phyloP scores from a whole-genome alignment of 1,139 yeast species.

The Nakaseomyces sp. region DNA sequence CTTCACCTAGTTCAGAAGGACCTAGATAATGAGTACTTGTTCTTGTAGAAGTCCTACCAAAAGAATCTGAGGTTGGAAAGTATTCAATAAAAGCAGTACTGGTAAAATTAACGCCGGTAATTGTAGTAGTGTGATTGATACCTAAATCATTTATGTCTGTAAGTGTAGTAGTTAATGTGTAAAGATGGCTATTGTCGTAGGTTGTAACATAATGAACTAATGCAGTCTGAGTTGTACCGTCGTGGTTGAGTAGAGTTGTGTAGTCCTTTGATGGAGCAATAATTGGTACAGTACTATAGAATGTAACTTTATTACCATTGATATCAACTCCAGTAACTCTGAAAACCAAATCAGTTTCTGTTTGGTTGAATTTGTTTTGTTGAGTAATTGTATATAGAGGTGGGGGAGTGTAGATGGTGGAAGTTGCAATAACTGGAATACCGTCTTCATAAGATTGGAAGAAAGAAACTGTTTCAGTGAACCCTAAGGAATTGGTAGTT shows the following conservation, averaged over 20 bases:
- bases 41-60: too few species aligned
- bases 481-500: background rate
- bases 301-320: background rate
- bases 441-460: background rate
- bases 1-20: too few species aligned
- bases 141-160: background rate
- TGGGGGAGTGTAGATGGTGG: slow-evolving; percentile 1
- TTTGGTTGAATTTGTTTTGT: background rate
- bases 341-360: slow-evolving; percentile 1
- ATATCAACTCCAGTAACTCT: slow-evolving; percentile 3
- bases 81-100: slow-evolving; percentile 1
- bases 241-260: background rate
- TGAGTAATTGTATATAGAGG: background rate
- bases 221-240: background rate
- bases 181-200: background rate
- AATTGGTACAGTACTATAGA: background rate
- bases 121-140: background rate
- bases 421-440: slow-evolving; percentile 1
- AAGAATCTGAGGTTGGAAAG: background rate
- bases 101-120: background rate
- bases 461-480: background rate
- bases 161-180: background rate
- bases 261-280: background rate
- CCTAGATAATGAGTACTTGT: too few species aligned
- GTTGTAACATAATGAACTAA: background rate